Conservation (phyloP, 2,329 filamentous ascomycete species). For the Podosphaera aphanis region DNA sequence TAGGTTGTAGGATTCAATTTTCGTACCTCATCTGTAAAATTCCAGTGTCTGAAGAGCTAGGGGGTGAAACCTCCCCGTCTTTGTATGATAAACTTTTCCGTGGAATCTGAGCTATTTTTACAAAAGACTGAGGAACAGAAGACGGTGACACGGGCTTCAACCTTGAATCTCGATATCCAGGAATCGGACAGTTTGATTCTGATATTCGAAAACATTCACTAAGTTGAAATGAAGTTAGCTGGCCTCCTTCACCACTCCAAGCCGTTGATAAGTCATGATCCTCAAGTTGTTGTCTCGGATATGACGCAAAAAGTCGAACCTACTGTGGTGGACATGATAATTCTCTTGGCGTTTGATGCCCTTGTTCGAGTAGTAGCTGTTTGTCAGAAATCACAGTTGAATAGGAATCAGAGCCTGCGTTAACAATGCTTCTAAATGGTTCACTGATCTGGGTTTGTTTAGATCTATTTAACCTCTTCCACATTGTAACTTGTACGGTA, state of each 20-base stretch:
- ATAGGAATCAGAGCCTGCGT: slow-evolving; percentile 21
- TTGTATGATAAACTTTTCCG: slow-evolving; percentile 12
- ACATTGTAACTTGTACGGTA: slow-evolving; percentile 19
- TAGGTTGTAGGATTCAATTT: slow-evolving; percentile 4
- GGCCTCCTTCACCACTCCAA: slow-evolving; percentile 1
- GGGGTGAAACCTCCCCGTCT: slow-evolving; percentile 21
- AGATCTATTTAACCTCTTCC: slow-evolving; percentile 27
- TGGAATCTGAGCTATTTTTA: slow-evolving; percentile 8
- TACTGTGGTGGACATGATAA: slow-evolving; percentile 8
- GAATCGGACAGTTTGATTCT: neutral
- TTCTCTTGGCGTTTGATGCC: slow-evolving; percentile 5
- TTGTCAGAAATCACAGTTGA: slow-evolving; percentile 14
- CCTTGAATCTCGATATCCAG: slow-evolving; percentile 11
- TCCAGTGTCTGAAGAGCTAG: slow-evolving; percentile 19
- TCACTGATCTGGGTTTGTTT: slow-evolving; percentile 21
- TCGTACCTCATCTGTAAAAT: slow-evolving; percentile 10
- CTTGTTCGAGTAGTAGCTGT: slow-evolving; percentile 8
- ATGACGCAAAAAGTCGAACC: slow-evolving; percentile 3
- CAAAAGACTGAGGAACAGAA: slow-evolving; percentile 26
- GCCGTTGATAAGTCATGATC: neutral
- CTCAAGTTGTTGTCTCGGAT: neutral
- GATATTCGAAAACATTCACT: neutral
- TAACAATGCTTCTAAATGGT: slow-evolving; percentile 22
- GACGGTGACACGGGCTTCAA: slow-evolving; percentile 33
- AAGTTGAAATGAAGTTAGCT: slow-evolving; percentile 5